Conservation (phyloP, 306 rosid species). For the Begonia loranthoides region DNA sequence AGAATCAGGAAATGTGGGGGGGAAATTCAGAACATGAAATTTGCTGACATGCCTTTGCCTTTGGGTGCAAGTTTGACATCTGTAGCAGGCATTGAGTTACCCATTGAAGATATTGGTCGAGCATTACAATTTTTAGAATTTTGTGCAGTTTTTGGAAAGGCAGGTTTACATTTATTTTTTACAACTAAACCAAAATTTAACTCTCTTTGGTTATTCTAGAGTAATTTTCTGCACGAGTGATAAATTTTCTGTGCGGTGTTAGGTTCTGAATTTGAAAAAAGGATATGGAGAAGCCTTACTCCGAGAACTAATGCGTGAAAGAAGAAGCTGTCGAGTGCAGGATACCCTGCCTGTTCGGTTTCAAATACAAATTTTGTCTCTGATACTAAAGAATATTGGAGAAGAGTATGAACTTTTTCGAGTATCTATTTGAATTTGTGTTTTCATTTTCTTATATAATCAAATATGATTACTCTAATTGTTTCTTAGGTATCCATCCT, state of each 20-base stretch:
- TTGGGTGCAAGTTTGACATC: slow-evolving; percentile 27
- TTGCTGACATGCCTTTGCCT: slow-evolving; percentile 30
- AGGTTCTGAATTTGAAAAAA: slow-evolving; percentile 26
- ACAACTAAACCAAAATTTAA: background rate
- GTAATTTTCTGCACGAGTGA: too few species aligned
- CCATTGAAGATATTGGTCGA: slow-evolving; percentile 44
- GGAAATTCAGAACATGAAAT: slow-evolving; percentile 7
- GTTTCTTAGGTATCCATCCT: slow-evolving; percentile 14
- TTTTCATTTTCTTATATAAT: too few species aligned
- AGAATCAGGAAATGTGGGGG: slow-evolving; percentile 8
- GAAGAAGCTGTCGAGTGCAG: slow-evolving; percentile 25
- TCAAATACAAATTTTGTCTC: slow-evolving; percentile 25
- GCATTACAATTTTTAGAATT: slow-evolving; percentile 79
- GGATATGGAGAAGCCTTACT: slow-evolving; percentile 25
- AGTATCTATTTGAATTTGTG: too few species aligned
- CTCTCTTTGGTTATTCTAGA: background rate
- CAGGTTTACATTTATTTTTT: slow-evolving; percentile 12
- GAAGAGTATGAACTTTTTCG: slow-evolving; percentile 20
- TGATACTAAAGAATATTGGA: slow-evolving; percentile 28
- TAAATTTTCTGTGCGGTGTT: background rate
- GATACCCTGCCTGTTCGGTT: slow-evolving; percentile 25
- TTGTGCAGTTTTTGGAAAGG: slow-evolving; percentile 63
- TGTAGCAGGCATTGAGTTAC: slow-evolving; percentile 33
- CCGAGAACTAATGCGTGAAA: slow-evolving; percentile 26
- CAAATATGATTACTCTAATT: background rate